Evolutionary conservation across 1,284 basidiomycete genomes (phyloP), one percentile per base, ranked within the genome.

Genomic region (Singerocomus inundabilis): DNA sequence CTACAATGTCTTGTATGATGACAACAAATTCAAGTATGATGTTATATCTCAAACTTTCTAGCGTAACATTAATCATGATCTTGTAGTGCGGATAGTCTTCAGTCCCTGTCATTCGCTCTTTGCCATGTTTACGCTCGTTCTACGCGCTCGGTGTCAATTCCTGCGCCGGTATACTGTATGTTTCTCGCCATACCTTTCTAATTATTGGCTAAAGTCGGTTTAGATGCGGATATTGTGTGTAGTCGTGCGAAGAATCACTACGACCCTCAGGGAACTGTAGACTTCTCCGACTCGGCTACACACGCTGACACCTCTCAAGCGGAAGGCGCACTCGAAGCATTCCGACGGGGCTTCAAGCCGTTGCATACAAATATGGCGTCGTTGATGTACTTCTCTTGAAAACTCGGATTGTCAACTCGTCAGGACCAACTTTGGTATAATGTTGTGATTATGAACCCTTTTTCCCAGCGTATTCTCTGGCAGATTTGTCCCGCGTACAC

Each of bases 201-300:
- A 37, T 24, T 44, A 6, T 29, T 29, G 38, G 33, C 53, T 40
- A 30, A 43, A 32, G 18, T 50, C 31, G 37, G 48, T 33, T 36
- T 50, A 91, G 88, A 91, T 64, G 88, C 88, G 8, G 87, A 91
- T 64, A 88, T 90, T 44, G 88, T 91, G n/a, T 91, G 88, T 58
- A 76, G 84, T 2, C 77, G 88, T 5, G 85, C 87, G 0, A 88
- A 86, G 70, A 87, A 88, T 60, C 89, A 91, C 62, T 91, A 86
- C 57, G 82, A 86, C 60, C 88, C 88, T 3, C 68, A 74, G 41
- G 73, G 73, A 31, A 67, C 69, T 6, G 63, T 83, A 29, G 74
- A 84, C 55, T 73, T 81, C 53, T 76, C 77, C 7, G 82, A 84
- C 34, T 73, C 78, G 0, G 74, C 67, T 21, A 77, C 73, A 4